These are phyloP conservation scores for Hypoxylon rickii DNA, from an alignment of 495 filamentous ascomycete genomes.

Conservation along the genomic window DNA sequence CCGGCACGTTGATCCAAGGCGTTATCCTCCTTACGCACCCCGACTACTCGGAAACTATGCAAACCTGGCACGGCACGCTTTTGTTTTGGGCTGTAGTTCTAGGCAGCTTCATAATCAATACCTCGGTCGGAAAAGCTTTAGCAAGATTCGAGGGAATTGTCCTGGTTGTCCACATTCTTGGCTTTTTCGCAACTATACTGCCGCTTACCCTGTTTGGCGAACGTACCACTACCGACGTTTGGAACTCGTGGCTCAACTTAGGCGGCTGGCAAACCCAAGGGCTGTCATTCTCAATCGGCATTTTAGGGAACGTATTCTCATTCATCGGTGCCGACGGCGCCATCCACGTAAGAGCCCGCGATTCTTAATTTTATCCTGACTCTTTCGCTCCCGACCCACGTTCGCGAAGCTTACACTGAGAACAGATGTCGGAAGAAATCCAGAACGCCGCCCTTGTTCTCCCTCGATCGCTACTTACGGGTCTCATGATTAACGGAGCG, in stretches of 20 bases:
- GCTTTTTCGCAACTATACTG: slow-evolving; percentile 52
- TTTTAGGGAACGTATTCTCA: slow-evolving; percentile 27
- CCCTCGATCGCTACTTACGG: slow-evolving; percentile 47
- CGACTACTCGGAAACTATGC: slow-evolving; percentile 45
- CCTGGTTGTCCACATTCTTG: slow-evolving; percentile 54
- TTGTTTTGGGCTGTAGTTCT: slow-evolving; percentile 52
- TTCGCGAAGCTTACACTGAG: neutral
- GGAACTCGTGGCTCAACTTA: slow-evolving; percentile 45
- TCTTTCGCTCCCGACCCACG: no score
- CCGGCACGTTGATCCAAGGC: slow-evolving; percentile 50
- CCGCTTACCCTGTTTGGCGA: slow-evolving; percentile 51
- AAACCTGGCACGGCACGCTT: slow-evolving; percentile 55
- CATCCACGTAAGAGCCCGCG: neutral
- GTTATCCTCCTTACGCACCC: slow-evolving; percentile 42
- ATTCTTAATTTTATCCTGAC: no score
- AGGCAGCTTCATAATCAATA: slow-evolving; percentile 49
- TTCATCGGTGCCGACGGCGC: slow-evolving; percentile 11
- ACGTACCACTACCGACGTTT: slow-evolving; percentile 50
- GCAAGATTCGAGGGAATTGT: slow-evolving; percentile 53
- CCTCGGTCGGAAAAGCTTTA: slow-evolving; percentile 50
- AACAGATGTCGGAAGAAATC: slow-evolving; percentile 46
- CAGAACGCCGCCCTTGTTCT: slow-evolving; percentile 48
- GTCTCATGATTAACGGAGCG: slow-evolving; percentile 47
- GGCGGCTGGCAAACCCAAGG: slow-evolving; percentile 51
- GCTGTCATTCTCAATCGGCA: slow-evolving; percentile 47